Conservation (phyloP, 306 rosid genomes). For the Acacia acuminata region DNA sequence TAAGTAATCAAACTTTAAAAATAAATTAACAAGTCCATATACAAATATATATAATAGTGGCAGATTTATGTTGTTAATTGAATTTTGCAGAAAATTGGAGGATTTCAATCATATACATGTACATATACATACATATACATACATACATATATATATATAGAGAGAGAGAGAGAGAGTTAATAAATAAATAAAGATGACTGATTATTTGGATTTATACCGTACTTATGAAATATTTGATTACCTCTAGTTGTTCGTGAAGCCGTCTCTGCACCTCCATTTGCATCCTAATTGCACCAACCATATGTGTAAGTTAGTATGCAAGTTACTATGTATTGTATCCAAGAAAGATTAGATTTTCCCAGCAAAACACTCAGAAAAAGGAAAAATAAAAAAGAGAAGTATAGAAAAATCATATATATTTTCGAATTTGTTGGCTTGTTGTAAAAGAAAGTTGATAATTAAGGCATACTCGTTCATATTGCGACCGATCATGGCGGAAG, state of each 20-base stretch:
- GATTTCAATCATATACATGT: background rate
- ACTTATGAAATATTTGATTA: constrained; percentile 25
- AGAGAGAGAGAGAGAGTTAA: background rate
- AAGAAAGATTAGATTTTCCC: constrained; percentile 45
- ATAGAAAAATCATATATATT: background rate
- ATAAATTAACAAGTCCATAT: background rate
- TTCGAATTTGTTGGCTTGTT: background rate
- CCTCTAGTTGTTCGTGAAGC: constrained; percentile 95
- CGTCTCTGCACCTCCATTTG: constrained; percentile 99
- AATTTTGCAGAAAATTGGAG: too few species aligned
- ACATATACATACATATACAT: too few species aligned
- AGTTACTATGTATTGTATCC: constrained; percentile 50
- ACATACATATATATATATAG: too few species aligned
- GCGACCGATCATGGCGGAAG: constrained; percentile 86
- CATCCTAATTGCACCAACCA: constrained; percentile 85
- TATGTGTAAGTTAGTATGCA: constrained; percentile 30
- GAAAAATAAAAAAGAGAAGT: background rate
- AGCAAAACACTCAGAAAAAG: constrained; percentile 8
- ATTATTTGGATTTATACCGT: background rate
- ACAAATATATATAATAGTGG: too few species aligned
- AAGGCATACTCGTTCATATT: constrained; percentile 88
- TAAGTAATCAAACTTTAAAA: too few species aligned
- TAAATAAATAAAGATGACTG: background rate
- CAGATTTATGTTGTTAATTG: too few species aligned
- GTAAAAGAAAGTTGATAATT: background rate